Percentiles rank a stretch among this genome's conserved stretches.
Evolutionary conservation across 805 yeast species (phyloP).

Genomic region (Wickerhamiella bombiphila): DNA sequence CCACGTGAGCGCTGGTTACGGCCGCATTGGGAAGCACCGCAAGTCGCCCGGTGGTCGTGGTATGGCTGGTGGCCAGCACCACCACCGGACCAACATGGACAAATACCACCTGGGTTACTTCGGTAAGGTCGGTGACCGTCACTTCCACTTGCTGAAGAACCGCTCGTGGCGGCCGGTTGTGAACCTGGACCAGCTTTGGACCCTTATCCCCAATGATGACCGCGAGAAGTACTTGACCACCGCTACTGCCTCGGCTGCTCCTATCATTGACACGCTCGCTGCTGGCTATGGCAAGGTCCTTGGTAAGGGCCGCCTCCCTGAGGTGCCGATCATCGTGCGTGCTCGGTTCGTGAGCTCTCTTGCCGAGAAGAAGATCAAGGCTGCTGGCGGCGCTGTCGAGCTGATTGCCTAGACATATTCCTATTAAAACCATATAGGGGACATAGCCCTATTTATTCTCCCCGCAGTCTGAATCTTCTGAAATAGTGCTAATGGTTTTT

Average conservation of each 20-base stretch:
- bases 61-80: constrained; percentile 99
- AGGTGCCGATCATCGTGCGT: constrained; percentile 96
- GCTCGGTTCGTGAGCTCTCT: constrained; percentile 98
- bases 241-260: constrained; percentile 80
- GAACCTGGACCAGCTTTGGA: constrained; percentile 98
- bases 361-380: constrained; percentile 99
- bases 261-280: constrained; percentile 98
- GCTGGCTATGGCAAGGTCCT: constrained; percentile 99
- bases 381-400: constrained; percentile 99
- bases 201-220: constrained; percentile 84
- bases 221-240: constrained; percentile 85
- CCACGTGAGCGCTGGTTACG: constrained; percentile 99
- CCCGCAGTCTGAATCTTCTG: too few relatives aligned
- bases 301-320: constrained; percentile 97
- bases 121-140: constrained; percentile 99
- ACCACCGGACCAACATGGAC: constrained; percentile 99
- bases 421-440: not conserved
- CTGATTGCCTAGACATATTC: constrained; percentile 73
- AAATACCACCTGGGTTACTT: constrained; percentile 99
- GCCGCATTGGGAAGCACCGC: constrained; percentile 99
- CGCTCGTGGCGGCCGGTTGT: constrained; percentile 97
- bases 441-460: too few relatives aligned
- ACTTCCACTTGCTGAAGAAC: constrained; percentile 89
- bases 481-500: too few relatives aligned
- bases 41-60: constrained; percentile 99